Evolutionary conservation across 1,139 yeast genomes (phyloP).

Genomic region (Schizosaccharomyces versatilis): DNA sequence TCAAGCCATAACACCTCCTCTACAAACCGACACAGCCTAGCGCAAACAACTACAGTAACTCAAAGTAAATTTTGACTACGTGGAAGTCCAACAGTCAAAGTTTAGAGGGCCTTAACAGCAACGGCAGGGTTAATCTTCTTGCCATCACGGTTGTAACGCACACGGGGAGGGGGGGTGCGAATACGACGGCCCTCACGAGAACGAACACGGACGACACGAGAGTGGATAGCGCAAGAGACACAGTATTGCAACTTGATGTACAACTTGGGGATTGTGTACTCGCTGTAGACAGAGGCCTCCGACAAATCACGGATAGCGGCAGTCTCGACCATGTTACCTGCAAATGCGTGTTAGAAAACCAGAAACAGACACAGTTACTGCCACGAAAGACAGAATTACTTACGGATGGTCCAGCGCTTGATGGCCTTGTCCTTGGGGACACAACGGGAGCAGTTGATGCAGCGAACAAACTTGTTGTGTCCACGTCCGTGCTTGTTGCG

Average conservation of each 20-base stretch:
- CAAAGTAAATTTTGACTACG: not conserved
- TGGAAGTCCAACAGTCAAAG: not conserved
- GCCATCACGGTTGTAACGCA: constrained; percentile 78
- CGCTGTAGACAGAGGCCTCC: constrained; percentile 97
- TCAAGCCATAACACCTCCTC: too few species aligned
- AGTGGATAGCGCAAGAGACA: constrained; percentile 98
- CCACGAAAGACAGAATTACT: not conserved
- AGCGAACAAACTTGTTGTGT: constrained; percentile 98
- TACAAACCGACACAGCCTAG: too few species aligned
- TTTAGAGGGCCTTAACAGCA: constrained; percentile 36
- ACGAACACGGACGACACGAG: constrained; percentile 99
- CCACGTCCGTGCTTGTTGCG: constrained; percentile 99
- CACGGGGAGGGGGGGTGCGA: constrained; percentile 98
- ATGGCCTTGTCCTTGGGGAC: constrained; percentile 99
- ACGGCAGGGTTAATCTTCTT: constrained; percentile 93
- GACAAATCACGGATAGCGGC: constrained; percentile 76
- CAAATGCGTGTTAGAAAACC: not conserved
- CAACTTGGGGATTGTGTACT: constrained; percentile 97
- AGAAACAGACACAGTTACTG: not conserved
- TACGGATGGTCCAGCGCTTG: constrained; percentile 89
- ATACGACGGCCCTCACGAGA: constrained; percentile 95
- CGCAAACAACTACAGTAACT: not conserved
- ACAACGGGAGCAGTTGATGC: constrained; percentile 98
- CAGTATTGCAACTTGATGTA: constrained; percentile 99
- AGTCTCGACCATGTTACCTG: constrained; percentile 98